Base-by-base conservation (phyloP, 2,329 filamentous ascomycete genomes). In the Cercospora sp. region DNA sequence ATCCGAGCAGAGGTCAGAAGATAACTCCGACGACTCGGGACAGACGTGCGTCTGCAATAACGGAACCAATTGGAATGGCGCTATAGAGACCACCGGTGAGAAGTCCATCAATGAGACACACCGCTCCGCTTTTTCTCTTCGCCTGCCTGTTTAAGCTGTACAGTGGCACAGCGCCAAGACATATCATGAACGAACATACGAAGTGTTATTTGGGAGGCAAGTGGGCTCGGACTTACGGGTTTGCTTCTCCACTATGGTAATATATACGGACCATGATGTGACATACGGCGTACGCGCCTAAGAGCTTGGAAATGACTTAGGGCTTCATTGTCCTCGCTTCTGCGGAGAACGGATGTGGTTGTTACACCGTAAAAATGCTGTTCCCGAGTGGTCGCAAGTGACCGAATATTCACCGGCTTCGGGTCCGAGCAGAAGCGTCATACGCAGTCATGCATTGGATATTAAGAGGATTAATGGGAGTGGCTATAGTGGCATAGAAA, bases 141-240 rank as follows among this genome's bases (percentile, higher is more conserved):
- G 55, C 55, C 55, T 59, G 24, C 55, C 55, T 59, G 2, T 18
- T 59, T 59, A 10, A 59, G 30, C 28, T 59, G 32, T n/a, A 7
- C 4, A 37, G 55, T 59, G 32, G 55, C 55, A 59, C 55, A 21
- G 55, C 32, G 55, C 55, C 55, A 59, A 59, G 55, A 37, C 30
- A 37, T 59, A 59, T 59, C 9, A 34, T 24, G 8, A n/a, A 37
- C 30, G 53, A 34, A 8, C 30, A 58, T 34, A 34, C 16, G 55
- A 53, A 53, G 49, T 13, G 21, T 28, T 51, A 26, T 51, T 26
- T 24, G 45, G 5, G 12, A 16, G 12, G 49, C 49, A 24, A 24
- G 12, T 26, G 21, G 49, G 21, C 49, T 24, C 43, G 10, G 18
- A 49, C 10, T 18, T 18, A 24, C 43, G 43, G 18, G 8, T 6